Base-by-base conservation (phyloP, 2,329 filamentous ascomycete species). In the Cladosporium colombiae region DNA sequence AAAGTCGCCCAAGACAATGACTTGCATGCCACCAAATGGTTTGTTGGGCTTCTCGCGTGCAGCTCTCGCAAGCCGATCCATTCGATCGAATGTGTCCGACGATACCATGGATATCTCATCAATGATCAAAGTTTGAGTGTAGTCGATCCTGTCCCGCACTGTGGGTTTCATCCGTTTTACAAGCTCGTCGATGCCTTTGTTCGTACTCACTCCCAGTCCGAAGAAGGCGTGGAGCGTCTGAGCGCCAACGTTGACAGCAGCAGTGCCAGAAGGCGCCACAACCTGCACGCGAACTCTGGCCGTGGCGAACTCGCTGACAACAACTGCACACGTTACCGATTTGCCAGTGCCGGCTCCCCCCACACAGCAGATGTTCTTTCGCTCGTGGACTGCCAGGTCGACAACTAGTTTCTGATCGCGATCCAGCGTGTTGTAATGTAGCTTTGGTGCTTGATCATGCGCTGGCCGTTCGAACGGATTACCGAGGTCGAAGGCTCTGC, bases 81-180 rank as follows among this genome's bases (percentile, higher is more conserved):
- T 74, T 14, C 85, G 80, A 66, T 85, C 81, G 31, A 88, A 82
- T 57, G 83, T 78, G 7, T 81, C 72, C 63, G 83, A 85, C 59
- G 87, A 85, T 0, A 89, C 80, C 88, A 90, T 90, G 68, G 83
- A 87, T 65, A 90, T 85, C 74, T 90, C 88, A 69, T 90, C 87
- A 18, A 90, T 85, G 27, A 90, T 81, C 1, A 90, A 78, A 0
- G 88, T 83, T 59, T 89, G 79, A 0, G 83, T 86, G 0, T 73
- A 35, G 0, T 23, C 70, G 1, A 87, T 74, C 0, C 82, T 78
- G 1, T 77, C 72, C 25, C 68, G 74, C 0, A 79, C 71, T 21
- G 33, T 29, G 6, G 14, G 33, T 2, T n/a, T 31, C 35, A 44
- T 40, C 0, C 18, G 10, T 2, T 74, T 71, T 11, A 76, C 77